Conservation (phyloP, 768 basidiomycete species). For the Mycena alexandri region DNA sequence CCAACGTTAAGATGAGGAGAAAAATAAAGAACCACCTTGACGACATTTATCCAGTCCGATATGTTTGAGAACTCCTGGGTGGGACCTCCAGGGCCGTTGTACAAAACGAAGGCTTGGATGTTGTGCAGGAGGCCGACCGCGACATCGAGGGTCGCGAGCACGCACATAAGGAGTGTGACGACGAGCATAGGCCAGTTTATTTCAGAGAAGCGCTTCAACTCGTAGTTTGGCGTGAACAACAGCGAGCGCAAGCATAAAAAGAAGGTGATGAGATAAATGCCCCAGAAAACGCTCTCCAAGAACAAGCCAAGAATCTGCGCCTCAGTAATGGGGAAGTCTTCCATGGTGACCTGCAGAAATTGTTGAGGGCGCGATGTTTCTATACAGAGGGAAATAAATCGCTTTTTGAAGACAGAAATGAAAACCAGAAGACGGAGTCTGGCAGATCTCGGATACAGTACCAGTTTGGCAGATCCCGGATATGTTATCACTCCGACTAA, state of each 20-base stretch:
- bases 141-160: constrained; percentile 1
- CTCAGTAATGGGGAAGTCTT: constrained; percentile 17
- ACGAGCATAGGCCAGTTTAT: constrained; percentile 9
- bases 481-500: too few species aligned
- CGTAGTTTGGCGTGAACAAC: neutral
- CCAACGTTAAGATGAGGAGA: too few species aligned
- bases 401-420: too few species aligned
- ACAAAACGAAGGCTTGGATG: constrained; percentile 4
- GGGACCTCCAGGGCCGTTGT: neutral
- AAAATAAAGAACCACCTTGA: neutral
- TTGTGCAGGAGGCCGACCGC: constrained; percentile 16
- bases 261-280: constrained; percentile 11
- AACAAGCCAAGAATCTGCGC: constrained; percentile 12
- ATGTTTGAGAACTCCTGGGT: constrained; percentile 2
- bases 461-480: too few species aligned
- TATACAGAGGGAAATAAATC: too few species aligned
- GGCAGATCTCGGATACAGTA: too few species aligned
- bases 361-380: too few species aligned
- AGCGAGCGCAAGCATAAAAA: constrained; percentile 3
- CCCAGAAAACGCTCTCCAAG: constrained; percentile 15
- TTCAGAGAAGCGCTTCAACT: neutral
- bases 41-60: constrained; percentile 14
- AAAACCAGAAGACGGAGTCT: too few species aligned
- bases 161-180: neutral
- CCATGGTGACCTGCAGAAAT: neutral